phyloP scores from a whole-genome alignment of 177 flowering plant genomes.

The Vitis hybrid region DNA sequence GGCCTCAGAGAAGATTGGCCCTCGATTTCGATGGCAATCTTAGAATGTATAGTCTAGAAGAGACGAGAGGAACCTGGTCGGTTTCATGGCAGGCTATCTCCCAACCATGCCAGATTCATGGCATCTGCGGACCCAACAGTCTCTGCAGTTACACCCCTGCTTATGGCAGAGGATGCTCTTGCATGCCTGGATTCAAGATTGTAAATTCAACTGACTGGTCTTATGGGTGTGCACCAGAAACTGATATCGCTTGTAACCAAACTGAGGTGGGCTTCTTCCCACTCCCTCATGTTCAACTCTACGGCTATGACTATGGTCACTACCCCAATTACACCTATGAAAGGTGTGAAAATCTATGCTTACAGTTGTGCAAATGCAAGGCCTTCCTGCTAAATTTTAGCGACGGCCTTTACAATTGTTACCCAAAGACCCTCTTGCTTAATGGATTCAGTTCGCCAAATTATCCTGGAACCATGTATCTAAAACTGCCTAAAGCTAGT shows the following conservation, averaged over 20 bases:
- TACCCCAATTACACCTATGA: constrained; percentile 7
- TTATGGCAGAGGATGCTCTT: constrained; percentile 6
- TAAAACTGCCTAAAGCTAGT: constrained; percentile 8
- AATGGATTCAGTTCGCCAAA: constrained; percentile 9
- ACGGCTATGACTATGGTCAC: constrained; percentile 9
- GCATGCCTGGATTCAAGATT: constrained; percentile 7
- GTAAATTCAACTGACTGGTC: constrained; percentile 2
- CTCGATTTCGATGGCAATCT: constrained; percentile 1
- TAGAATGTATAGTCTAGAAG: background rate
- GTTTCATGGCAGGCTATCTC: constrained; percentile 7
- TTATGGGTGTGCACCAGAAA: constrained; percentile 4
- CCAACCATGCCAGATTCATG: too few relatives aligned
- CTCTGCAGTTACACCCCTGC: background rate
- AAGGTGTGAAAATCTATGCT: background rate
- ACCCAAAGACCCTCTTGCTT: constrained; percentile 7
- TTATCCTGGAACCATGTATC: background rate
- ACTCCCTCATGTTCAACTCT: constrained; percentile 11
- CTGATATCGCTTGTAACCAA: background rate
- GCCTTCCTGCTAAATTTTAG: background rate
- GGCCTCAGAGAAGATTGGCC: background rate
- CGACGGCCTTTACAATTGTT: constrained; percentile 6
- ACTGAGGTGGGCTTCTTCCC: background rate
- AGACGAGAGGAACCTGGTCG: background rate
- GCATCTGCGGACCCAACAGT: constrained; percentile 14
- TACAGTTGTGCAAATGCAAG: background rate